Evolutionary conservation across 257 asterid species (phyloP).

Genomic region (Scutellaria barbata): DNA sequence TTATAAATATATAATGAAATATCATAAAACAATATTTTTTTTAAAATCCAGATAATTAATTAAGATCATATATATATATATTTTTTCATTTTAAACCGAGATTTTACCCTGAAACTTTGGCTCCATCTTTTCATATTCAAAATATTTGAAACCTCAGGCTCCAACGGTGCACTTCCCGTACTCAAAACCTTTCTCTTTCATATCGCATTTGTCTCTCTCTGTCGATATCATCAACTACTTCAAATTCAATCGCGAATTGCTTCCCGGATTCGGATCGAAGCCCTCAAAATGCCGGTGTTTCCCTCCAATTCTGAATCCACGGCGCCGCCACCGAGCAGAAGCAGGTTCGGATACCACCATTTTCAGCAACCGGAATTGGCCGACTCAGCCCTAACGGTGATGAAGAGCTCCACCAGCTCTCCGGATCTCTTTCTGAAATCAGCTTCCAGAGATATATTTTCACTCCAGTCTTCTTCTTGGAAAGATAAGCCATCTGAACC

Average conservation of each 20-base stretch:
- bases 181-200: background rate
- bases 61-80: too few relatives aligned
- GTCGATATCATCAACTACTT: background rate
- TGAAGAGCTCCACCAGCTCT: slow-evolving; percentile 68
- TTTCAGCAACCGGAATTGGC: slow-evolving; percentile 45
- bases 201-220: background rate
- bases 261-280: background rate
- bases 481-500: slow-evolving; percentile 43
- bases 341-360: slow-evolving; percentile 60
- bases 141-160: slow-evolving; percentile 32
- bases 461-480: slow-evolving; percentile 33
- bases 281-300: slow-evolving; percentile 56
- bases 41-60: too few relatives aligned
- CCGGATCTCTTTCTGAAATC: slow-evolving; percentile 64
- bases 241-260: background rate
- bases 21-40: too few relatives aligned
- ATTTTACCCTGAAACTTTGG: too few relatives aligned
- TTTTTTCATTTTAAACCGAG: too few relatives aligned
- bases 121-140: too few relatives aligned
- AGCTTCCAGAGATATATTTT: slow-evolving; percentile 45
- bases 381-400: slow-evolving; percentile 37
- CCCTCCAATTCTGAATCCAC: slow-evolving; percentile 49
- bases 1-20: too few relatives aligned
- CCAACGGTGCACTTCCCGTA: slow-evolving; percentile 36
- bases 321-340: slow-evolving; percentile 59